phyloP scores from a whole-genome alignment of 2,329 filamentous ascomycete species.

The Cercospora sojina region DNA sequence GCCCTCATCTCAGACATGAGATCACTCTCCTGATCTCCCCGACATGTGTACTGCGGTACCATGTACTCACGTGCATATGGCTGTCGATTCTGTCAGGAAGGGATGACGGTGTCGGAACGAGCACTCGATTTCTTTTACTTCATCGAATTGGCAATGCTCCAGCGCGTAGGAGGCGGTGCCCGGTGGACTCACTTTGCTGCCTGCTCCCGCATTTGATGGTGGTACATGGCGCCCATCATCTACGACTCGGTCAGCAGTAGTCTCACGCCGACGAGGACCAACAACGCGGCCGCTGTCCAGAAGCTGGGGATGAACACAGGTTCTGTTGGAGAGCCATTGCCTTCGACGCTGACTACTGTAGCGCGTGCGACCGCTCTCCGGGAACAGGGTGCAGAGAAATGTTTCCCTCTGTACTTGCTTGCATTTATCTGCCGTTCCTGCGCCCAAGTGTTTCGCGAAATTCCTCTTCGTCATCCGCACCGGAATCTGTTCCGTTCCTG shows the following conservation, averaged over 20 bases:
- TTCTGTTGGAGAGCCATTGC: not conserved
- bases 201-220: constrained; percentile 9
- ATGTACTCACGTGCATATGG: constrained; percentile 8
- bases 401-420: constrained; percentile 1
- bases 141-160: not conserved
- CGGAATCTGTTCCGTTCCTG: constrained; percentile 53
- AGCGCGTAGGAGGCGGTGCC: not conserved
- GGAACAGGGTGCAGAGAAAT: not conserved
- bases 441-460: constrained; percentile 47
- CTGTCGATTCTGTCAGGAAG: not conserved
- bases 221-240: constrained; percentile 16
- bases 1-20: not conserved
- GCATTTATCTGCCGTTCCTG: constrained; percentile 46
- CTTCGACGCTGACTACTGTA: not conserved
- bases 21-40: not conserved
- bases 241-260: constrained; percentile 8
- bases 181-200: not conserved
- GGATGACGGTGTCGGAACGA: not conserved
- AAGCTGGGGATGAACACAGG: not conserved
- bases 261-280: not conserved
- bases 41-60: constrained; percentile 1
- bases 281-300: not conserved
- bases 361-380: not conserved
- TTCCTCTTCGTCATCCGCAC: constrained; percentile 50
- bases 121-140: constrained; percentile 13